These are phyloP conservation scores for Phialophora expanda DNA, from an alignment of 2,329 filamentous ascomycete genomes.

Conservation along the genomic window DNA sequence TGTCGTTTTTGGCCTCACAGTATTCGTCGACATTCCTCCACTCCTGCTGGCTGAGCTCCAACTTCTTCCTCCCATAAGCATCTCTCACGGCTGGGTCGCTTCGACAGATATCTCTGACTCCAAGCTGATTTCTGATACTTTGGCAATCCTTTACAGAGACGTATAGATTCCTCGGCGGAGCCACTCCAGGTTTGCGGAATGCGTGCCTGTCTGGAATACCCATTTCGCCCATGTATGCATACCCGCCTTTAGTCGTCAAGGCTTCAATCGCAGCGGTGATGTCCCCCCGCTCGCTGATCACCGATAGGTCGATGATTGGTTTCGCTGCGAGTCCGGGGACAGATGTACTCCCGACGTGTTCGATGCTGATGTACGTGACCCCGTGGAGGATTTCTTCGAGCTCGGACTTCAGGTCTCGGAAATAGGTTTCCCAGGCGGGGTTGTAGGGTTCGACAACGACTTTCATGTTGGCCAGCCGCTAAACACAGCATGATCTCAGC, in stretches of 20 bases:
- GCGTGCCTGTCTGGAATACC: conserved; percentile 46
- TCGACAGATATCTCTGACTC: conserved; percentile 46
- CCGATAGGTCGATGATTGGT: conserved; percentile 48
- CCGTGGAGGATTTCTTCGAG: conserved; percentile 26
- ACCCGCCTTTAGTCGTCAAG: conserved; percentile 43
- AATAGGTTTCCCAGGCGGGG: conserved; percentile 29
- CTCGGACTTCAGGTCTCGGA: conserved; percentile 30
- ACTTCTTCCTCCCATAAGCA: conserved; percentile 30
- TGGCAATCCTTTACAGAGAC: conserved; percentile 45
- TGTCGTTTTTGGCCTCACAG: conserved; percentile 36
- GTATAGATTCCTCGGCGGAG: conserved; percentile 45
- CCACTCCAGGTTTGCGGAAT: conserved; percentile 44
- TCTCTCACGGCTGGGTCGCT: conserved; percentile 43
- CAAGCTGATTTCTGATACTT: conserved; percentile 48
- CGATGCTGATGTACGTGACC: conserved; percentile 39
- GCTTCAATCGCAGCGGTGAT: conserved; percentile 42
- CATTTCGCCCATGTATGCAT: conserved; percentile 46
- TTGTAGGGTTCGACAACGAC: conserved; percentile 35
- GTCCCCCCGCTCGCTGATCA: conserved; percentile 42
- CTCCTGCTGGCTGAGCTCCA: conserved; percentile 27
- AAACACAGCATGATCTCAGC: not conserved
- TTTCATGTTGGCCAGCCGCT: conserved; percentile 12
- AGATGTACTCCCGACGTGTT: conserved; percentile 49
- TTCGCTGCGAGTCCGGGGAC: conserved; percentile 46
- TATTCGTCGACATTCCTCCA: conserved; percentile 35